Base-by-base conservation (phyloP, 1,284 basidiomycete species). In the Pulveroboletus ridleyi region DNA sequence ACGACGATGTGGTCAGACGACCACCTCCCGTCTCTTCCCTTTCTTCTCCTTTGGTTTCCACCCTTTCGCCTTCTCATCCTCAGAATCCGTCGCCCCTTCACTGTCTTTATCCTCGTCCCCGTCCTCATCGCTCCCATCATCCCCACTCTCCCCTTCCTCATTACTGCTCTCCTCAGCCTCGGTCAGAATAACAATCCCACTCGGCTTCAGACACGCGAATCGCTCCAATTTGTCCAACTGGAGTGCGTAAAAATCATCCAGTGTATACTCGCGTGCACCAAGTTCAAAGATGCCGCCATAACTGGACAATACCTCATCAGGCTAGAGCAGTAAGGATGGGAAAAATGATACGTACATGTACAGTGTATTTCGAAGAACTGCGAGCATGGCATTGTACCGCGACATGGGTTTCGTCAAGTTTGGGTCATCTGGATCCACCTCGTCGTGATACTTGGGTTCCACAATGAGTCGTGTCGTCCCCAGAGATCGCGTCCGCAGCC, bases 331-430 rank as follows among this genome's bases (percentile, higher is more conserved):
- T 13, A 20, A 2, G 41, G 39, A 23, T 7, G 14, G 11, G 35
- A 54, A 54, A 49, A 33, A 62, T 1, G 10, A 41, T 56, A 64
- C 89, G 55, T 67, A 94, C 91, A 96, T 89, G 76, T 93, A 96
- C 1, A 96, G 78, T 0, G 91, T 95, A 75, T 96, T 97, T 44
- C 90, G 86, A 58, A 95, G 83, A 4, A 97, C 89, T 0, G 95
- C 90, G 14, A 97, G 82, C 95, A 98, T 97, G 4, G 94, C 86
- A 70, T 98, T 98, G 78, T 96, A 98, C n/a, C 95, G 84, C 2
- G 89, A 85, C 14, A 92, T 80, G 0, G 96, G 96, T 1, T 84
- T 78, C 0, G 90, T 90, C 65, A 86, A 80, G 46, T 83, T 80
- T 0, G 95, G 94, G 72, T 96, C 94, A 62, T 94, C 89, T 0